Percentiles rank a stretch among this genome's conserved stretches.
phyloP scores from a whole-genome alignment of 495 filamentous ascomycete species.

The Pyrenopolyporus hunteri region DNA sequence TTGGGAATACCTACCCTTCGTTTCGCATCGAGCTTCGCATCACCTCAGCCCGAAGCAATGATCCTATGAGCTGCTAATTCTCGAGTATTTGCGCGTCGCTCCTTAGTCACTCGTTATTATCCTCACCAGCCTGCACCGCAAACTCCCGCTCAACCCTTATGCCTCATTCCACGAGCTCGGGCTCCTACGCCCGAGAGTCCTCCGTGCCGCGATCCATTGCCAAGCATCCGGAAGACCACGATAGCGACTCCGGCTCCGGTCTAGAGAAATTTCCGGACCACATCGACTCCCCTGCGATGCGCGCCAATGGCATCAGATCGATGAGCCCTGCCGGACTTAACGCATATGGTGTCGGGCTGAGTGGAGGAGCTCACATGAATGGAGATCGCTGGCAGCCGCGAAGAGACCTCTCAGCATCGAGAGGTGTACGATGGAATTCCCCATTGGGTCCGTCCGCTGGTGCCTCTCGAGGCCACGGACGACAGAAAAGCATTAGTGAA shows the following conservation, averaged over 20 bases:
- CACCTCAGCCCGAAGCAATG: conserved; percentile 33
- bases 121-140: conserved; percentile 32
- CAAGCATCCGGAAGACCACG: conserved; percentile 43
- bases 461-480: conserved; percentile 56
- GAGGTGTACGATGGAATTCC: conserved; percentile 55
- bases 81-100: conserved; percentile 32
- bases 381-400: conserved; percentile 59
- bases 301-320: conserved; percentile 39
- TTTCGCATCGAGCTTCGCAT: conserved; percentile 6
- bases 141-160: conserved; percentile 35
- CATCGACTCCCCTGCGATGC: conserved; percentile 47
- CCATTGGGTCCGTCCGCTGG: conserved; percentile 44
- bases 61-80: conserved; percentile 23
- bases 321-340: conserved; percentile 47
- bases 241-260: conserved; percentile 43
- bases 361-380: conserved; percentile 40
- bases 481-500: conserved; percentile 85
- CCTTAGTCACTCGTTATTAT: conserved; percentile 40
- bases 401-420: conserved; percentile 52
- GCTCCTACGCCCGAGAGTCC: conserved; percentile 38
- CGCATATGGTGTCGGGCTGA: conserved; percentile 42
- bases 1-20: background rate
- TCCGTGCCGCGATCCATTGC: conserved; percentile 42
- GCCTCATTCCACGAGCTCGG: conserved; percentile 50
- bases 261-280: conserved; percentile 63